These are phyloP conservation scores for Hyaloscypha hepaticicola DNA, from an alignment of 495 filamentous ascomycete species.

Conservation along the genomic window DNA sequence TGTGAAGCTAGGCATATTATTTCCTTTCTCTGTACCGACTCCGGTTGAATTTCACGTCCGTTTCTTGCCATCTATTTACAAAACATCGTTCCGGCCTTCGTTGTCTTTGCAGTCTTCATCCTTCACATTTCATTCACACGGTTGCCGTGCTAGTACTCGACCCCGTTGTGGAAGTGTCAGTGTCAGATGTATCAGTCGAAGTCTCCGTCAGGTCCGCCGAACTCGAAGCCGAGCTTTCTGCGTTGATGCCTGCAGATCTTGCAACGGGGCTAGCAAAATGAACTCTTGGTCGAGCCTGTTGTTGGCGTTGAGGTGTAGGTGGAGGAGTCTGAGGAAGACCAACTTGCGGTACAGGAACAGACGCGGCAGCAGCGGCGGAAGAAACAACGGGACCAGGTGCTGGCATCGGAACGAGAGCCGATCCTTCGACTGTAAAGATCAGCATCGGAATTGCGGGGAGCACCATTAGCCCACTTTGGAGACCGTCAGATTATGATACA, in stretches of 20 bases:
- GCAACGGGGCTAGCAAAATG: background rate
- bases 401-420: background rate
- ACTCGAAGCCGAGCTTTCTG: background rate
- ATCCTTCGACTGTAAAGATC: background rate
- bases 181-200: background rate
- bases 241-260: background rate
- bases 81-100: background rate
- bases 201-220: background rate
- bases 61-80: background rate
- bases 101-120: background rate
- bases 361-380: no score
- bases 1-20: background rate
- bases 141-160: background rate
- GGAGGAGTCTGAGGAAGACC: no score
- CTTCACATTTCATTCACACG: background rate
- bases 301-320: no score
- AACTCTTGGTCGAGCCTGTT: background rate
- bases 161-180: background rate
- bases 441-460: background rate
- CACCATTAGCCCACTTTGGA: background rate
- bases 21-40: no score
- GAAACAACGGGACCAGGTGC: no score
- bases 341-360: no score
- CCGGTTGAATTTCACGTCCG: no score
- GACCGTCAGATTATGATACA: background rate